phyloP scores from a whole-genome alignment of 805 yeast genomes.

The Cyberlindnera saturnus region DNA sequence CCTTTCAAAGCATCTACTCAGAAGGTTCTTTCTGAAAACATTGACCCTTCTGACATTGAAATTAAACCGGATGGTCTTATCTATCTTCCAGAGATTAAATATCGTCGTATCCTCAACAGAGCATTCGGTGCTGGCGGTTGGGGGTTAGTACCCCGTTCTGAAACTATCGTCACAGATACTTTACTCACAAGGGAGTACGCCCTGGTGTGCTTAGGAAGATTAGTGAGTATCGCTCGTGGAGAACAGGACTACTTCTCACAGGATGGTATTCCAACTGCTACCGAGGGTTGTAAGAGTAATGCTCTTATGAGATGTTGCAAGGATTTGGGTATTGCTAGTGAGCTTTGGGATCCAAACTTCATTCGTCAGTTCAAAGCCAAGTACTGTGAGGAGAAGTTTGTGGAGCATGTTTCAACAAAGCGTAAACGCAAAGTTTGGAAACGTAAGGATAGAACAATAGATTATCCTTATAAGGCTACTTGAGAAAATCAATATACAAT shows the following conservation, averaged over 20 bases:
- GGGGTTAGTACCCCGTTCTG: slow-evolving; percentile 94
- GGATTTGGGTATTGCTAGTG: slow-evolving; percentile 94
- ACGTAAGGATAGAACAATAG: slow-evolving; percentile 74
- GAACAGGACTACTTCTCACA: slow-evolving; percentile 90
- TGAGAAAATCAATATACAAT: background rate
- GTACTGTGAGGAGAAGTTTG: slow-evolving; percentile 76
- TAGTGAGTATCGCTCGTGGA: slow-evolving; percentile 90
- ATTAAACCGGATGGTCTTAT: slow-evolving; percentile 93
- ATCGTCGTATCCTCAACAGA: slow-evolving; percentile 77
- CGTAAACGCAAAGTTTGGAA: slow-evolving; percentile 91
- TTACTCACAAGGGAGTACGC: slow-evolving; percentile 88
- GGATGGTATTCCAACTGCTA: slow-evolving; percentile 86
- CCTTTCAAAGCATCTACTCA: slow-evolving; percentile 63
- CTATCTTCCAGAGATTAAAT: slow-evolving; percentile 92
- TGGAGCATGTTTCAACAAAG: slow-evolving; percentile 75
- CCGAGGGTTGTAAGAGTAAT: slow-evolving; percentile 95
- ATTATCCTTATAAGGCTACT: slow-evolving; percentile 69
- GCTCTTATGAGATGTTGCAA: slow-evolving; percentile 98
- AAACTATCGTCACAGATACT: slow-evolving; percentile 67
- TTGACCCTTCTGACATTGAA: slow-evolving; percentile 75
- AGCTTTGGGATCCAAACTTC: slow-evolving; percentile 94
- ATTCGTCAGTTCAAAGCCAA: slow-evolving; percentile 61
- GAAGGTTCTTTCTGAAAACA: slow-evolving; percentile 51
- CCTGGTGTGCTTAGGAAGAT: slow-evolving; percentile 75
- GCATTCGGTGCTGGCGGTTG: slow-evolving; percentile 99